Base-by-base conservation (phyloP, 257 asterid species). In the Ehretia macrophylla region DNA sequence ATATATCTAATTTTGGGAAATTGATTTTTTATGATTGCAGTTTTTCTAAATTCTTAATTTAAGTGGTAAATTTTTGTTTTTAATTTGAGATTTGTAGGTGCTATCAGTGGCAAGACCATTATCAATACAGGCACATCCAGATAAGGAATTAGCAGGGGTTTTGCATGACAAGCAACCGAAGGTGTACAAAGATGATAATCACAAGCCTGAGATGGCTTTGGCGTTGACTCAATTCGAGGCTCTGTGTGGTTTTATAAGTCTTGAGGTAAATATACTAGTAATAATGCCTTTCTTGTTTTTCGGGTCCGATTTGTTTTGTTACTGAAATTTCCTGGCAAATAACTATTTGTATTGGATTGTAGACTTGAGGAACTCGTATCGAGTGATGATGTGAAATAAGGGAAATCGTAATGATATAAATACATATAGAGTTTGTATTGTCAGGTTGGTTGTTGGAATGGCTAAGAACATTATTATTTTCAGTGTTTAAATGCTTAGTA, bases 71-170 rank as follows among this genome's bases (percentile, higher is more conserved):
- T 4, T 42, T 42, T 42, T 42, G 2, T 42, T 42, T 42, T 42
- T 3, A 42, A 42, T 44, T 49, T 27, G 14, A 23, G 21, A 18
- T 51, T 27, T 71, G 18, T 68, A 89, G 99, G 94, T 85, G 32
- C 94, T 93, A 49, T 89, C 97, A 20, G 88, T 89, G 77, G 91
- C 74, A 14, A 93, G 85, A 65, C 96, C 90, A 4, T 77, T 93
- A 77, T 93, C 99, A 0, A 83, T 89, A 44, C 99, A 93, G 76
- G 96, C 97, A 63, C 99, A 93, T 80, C 99, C 97, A 4, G 92
- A 89, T 76, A 93, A 82, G 77, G 83, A 79, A 44, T 62, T 93
- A 79, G 97, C 99, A 8, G 78, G 61, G 42, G 32, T 73, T 32
- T 78, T 89, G 73, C 97, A 93, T 68, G 75, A 82, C 75, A 68